Conservation (phyloP, 257 asterid species). For the Gentiana straminea region DNA sequence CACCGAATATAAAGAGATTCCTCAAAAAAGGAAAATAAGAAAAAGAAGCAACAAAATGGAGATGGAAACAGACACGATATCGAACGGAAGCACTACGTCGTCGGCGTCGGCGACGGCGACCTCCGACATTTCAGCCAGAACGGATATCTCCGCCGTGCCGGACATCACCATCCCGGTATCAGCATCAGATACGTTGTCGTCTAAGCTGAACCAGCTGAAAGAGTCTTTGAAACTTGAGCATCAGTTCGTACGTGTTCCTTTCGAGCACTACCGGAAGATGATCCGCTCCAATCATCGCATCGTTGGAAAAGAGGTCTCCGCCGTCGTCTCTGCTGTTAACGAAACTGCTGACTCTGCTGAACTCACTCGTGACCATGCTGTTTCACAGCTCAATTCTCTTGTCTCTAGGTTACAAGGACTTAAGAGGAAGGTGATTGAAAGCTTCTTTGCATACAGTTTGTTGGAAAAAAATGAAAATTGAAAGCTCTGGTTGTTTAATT, state of each 20-base stretch:
- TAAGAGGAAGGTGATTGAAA: slow-evolving; percentile 63
- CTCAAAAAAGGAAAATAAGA: too few species aligned
- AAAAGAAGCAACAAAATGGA: slow-evolving; percentile 7
- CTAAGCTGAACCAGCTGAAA: slow-evolving; percentile 42
- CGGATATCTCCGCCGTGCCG: slow-evolving; percentile 1
- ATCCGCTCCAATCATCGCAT: slow-evolving; percentile 88
- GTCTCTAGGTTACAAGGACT: slow-evolving; percentile 85
- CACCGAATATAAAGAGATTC: too few species aligned
- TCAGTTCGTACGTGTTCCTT: slow-evolving; percentile 95
- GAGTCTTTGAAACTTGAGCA: slow-evolving; percentile 83
- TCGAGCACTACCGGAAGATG: slow-evolving; percentile 87
- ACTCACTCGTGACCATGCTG: slow-evolving; percentile 61
- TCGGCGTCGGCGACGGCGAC: slow-evolving; percentile 1
- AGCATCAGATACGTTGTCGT: slow-evolving; percentile 24
- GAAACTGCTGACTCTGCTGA: slow-evolving; percentile 41
- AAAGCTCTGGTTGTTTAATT: too few species aligned
- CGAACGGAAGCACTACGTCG: slow-evolving; percentile 38
- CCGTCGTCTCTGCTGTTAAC: slow-evolving; percentile 52
- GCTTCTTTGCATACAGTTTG: too few species aligned
- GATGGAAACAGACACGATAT: slow-evolving; percentile 59
- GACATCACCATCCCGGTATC: slow-evolving; percentile 5
- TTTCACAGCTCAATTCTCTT: slow-evolving; percentile 57
- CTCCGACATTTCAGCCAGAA: slow-evolving; percentile 8
- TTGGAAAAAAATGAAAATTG: too few species aligned
- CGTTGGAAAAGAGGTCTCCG: slow-evolving; percentile 76